Evolutionary conservation across 192 early-diverging fungal species (phyloP).

Genomic region (Rhizophagus prolifer): DNA sequence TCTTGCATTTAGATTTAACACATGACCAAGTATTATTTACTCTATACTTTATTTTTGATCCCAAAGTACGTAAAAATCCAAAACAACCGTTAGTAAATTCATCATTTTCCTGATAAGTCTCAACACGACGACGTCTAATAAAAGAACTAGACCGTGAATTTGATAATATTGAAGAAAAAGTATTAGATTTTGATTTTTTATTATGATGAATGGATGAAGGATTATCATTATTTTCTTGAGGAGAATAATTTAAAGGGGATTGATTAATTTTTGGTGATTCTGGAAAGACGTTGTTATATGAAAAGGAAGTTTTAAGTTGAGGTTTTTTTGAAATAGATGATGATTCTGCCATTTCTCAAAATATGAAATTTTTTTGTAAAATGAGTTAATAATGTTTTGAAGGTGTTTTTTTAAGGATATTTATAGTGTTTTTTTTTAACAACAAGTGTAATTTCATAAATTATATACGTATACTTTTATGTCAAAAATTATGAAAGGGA

Average conservation of each 20-base stretch:
- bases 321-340: neutral
- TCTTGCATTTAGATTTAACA: neutral
- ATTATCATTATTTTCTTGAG: neutral
- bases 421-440: no score
- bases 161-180: neutral
- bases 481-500: no score
- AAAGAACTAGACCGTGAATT: neutral
- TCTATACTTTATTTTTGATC: neutral
- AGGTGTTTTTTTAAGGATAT: no score
- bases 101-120: neutral
- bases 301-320: neutral
- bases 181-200: neutral
- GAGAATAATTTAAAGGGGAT: neutral
- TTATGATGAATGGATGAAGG: neutral
- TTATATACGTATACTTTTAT: no score
- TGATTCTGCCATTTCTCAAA: neutral
- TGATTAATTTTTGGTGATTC: neutral
- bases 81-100: neutral
- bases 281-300: neutral
- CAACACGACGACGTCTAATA: neutral
- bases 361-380: no score
- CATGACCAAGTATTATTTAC: neutral
- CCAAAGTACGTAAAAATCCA: neutral
- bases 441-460: no score
- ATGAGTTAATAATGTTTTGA: no score